Evolutionary conservation across 805 yeast genomes (phyloP).

Genomic region (Yamadazyma tumulicola): DNA sequence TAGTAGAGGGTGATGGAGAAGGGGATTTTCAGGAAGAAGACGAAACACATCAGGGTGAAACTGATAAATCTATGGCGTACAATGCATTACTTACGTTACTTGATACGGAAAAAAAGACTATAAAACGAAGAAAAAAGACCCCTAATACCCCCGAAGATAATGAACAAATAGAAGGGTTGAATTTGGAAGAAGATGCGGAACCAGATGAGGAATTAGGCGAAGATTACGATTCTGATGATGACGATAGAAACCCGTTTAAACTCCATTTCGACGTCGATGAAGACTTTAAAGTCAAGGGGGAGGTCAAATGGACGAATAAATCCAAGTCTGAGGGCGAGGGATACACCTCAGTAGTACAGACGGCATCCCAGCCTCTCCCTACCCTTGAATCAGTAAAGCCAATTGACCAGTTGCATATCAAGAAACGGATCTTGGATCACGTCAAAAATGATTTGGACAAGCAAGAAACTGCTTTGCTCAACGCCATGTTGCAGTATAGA

Average conservation of each 20-base stretch:
- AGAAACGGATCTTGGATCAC: slow-evolving; percentile 25
- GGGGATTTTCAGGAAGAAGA: slow-evolving; percentile 15
- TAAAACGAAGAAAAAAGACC: slow-evolving; percentile 13
- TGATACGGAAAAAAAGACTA: slow-evolving; percentile 36
- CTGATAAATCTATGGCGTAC: slow-evolving; percentile 48
- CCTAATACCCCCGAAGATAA: slow-evolving; percentile 19
- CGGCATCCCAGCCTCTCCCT: slow-evolving; percentile 22
- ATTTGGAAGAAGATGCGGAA: slow-evolving; percentile 19
- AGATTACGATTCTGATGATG: slow-evolving; percentile 12
- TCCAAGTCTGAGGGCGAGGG: slow-evolving; percentile 17
- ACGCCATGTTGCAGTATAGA: slow-evolving; percentile 67
- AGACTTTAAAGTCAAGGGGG: slow-evolving; percentile 26
- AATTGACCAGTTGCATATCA: slow-evolving; percentile 22
- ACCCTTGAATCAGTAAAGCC: slow-evolving; percentile 6
- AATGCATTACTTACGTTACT: slow-evolving; percentile 64
- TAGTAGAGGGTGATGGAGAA: slow-evolving; percentile 8
- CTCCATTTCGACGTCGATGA: slow-evolving; percentile 62
- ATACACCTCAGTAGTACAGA: slow-evolving; percentile 31
- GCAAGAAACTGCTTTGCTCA: slow-evolving; percentile 52
- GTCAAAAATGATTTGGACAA: slow-evolving; percentile 15
- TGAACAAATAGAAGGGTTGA: slow-evolving; percentile 33
- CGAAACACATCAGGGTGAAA: slow-evolving; percentile 11
- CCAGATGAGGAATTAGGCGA: slow-evolving; percentile 20
- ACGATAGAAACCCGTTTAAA: slow-evolving; percentile 68
- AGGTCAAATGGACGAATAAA: slow-evolving; percentile 26